Conservation (phyloP, 2,329 filamentous ascomycete genomes). For the Monilinia vaccinii-corymbosi region DNA sequence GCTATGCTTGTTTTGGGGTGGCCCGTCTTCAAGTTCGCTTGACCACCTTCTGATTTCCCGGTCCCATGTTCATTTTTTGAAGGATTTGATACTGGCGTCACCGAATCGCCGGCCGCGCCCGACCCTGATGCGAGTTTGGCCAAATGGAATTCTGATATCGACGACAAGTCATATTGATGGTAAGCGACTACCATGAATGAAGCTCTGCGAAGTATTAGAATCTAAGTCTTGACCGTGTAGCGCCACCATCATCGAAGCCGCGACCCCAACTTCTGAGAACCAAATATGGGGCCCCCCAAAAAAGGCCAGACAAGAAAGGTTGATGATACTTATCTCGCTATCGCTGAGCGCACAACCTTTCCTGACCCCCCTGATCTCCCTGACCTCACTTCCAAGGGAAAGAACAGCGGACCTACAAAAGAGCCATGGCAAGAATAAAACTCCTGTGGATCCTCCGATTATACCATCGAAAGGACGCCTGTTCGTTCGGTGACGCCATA, state of each 20-base stretch:
- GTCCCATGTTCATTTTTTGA: neutral
- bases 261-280: neutral
- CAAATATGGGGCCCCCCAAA: neutral
- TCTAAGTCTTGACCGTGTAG: neutral
- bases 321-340: neutral
- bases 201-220: neutral
- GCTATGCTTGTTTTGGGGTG: neutral
- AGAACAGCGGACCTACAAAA: constrained; percentile 4
- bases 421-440: neutral
- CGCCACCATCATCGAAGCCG: neutral
- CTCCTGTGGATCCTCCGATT: constrained; percentile 4
- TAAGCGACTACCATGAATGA: neutral
- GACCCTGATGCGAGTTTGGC: neutral
- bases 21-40: neutral
- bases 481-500: neutral
- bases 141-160: neutral
- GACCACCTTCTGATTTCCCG: neutral
- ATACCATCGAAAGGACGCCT: neutral
- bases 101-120: neutral
- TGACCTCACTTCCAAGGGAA: neutral
- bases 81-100: neutral
- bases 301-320: neutral
- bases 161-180: neutral
- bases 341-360: neutral
- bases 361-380: too few relatives aligned